phyloP scores from a whole-genome alignment of 208 protist genomes.

The Wallacemonas rigidus region DNA sequence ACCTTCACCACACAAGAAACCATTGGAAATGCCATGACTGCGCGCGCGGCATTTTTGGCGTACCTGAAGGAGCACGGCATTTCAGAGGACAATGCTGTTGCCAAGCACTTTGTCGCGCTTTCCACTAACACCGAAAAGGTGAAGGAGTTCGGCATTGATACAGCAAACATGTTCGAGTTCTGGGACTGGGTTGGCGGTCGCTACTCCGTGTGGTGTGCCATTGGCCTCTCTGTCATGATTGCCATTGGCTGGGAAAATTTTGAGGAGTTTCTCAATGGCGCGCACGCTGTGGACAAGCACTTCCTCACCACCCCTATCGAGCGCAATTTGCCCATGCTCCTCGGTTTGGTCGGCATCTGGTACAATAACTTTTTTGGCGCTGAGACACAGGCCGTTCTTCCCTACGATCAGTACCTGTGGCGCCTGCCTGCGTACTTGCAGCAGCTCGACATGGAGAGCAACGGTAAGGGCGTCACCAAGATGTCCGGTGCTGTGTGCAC shows the following conservation, averaged over 20 bases:
- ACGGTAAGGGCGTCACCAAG: constrained; percentile 94
- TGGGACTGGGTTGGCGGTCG: constrained; percentile 98
- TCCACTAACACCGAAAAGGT: constrained; percentile 94
- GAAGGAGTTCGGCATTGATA: constrained; percentile 96
- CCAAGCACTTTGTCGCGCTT: constrained; percentile 97
- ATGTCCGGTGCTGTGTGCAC: constrained; percentile 48
- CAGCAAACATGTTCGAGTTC: constrained; percentile 97
- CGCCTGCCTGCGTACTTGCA: constrained; percentile 98
- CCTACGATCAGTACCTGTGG: constrained; percentile 98
- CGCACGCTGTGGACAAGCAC: constrained; percentile 83
- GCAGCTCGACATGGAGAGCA: constrained; percentile 98
- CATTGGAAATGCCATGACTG: constrained; percentile 95
- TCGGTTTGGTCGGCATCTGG: constrained; percentile 96
- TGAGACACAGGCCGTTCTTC: constrained; percentile 95
- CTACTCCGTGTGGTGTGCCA: constrained; percentile 97
- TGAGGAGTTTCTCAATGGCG: constrained; percentile 92
- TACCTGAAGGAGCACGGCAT: constrained; percentile 55
- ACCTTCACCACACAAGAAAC: constrained; percentile 98
- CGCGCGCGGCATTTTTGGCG: constrained; percentile 84
- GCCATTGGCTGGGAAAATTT: constrained; percentile 96
- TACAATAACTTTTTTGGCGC: constrained; percentile 97
- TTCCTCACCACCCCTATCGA: constrained; percentile 64
- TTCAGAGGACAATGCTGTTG: constrained; percentile 63
- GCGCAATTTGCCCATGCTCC: constrained; percentile 92
- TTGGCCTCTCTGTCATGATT: constrained; percentile 95